These are phyloP conservation scores for Candida namnaoensis DNA, from an alignment of 805 yeast genomes.

Conservation along the genomic window DNA sequence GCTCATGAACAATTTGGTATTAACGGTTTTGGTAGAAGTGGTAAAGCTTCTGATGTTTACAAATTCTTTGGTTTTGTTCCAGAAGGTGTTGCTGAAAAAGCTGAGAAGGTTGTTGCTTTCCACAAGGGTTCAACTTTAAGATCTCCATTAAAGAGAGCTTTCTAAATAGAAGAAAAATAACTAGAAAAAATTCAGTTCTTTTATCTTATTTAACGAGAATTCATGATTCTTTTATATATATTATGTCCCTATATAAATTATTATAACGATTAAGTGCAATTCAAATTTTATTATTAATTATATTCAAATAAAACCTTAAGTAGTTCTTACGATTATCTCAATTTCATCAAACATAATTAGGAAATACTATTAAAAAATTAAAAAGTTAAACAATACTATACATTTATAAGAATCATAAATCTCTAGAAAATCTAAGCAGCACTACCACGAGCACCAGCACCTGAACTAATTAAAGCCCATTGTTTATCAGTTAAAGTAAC, in stretches of 20 bases:
- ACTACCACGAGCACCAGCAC: conserved; percentile 72
- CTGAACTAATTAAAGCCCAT: conserved; percentile 45
- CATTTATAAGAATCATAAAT: too few species aligned
- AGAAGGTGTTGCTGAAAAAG: conserved; percentile 87
- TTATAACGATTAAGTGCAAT: too few species aligned
- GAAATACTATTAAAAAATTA: too few species aligned
- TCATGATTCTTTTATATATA: too few species aligned
- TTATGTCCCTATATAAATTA: too few species aligned
- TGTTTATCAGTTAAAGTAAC: conserved; percentile 49
- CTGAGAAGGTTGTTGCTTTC: conserved; percentile 66
- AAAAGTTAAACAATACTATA: too few species aligned
- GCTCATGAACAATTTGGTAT: conserved; percentile 96
- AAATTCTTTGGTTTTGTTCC: conserved; percentile 84
- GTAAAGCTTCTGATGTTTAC: conserved; percentile 77
- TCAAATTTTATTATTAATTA: too few species aligned
- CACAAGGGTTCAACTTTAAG: conserved; percentile 67
- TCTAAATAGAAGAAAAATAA: conserved; percentile 26
- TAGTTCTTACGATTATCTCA: too few species aligned
- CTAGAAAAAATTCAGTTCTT: too few species aligned
- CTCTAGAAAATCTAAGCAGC: conserved; percentile 20
- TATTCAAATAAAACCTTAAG: too few species aligned
- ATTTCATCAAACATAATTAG: too few species aligned
- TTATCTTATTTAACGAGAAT: too few species aligned
- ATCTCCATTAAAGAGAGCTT: conserved; percentile 78
- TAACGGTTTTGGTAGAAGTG: conserved; percentile 95